These are phyloP conservation scores for Zasmidium citrigriseum DNA, from an alignment of 2,329 filamentous ascomycete species.

Conservation along the genomic window DNA sequence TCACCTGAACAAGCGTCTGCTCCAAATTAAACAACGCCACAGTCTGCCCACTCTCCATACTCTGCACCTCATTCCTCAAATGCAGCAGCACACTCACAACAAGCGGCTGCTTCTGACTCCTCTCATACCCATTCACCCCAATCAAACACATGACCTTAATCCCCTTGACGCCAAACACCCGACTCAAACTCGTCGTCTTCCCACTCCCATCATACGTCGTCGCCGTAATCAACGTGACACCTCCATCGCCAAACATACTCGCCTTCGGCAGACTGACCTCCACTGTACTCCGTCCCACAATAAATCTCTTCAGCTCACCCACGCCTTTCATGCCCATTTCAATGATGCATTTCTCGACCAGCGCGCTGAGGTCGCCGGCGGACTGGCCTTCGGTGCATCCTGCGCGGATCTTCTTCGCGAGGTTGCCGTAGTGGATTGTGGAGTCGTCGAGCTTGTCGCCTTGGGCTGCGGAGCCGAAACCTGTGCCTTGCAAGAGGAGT, in stretches of 20 bases:
- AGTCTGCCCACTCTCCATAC: constrained; percentile 20
- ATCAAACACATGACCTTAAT: constrained; percentile 68
- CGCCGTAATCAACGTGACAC: constrained; percentile 39
- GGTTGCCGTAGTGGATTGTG: constrained; percentile 73
- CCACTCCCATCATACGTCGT: constrained; percentile 28
- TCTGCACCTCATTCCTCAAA: constrained; percentile 46
- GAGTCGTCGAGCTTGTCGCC: constrained; percentile 65
- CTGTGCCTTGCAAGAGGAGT: constrained; percentile 54
- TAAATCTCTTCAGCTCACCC: constrained; percentile 18
- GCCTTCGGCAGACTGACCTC: constrained; percentile 65
- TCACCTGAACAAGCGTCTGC: constrained; percentile 61
- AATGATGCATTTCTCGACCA: constrained; percentile 20
- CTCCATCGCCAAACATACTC: constrained; percentile 59
- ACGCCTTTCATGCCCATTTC: constrained; percentile 31
- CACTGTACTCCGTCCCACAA: constrained; percentile 23
- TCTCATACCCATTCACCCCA: constrained; percentile 72
- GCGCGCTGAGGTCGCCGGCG: constrained; percentile 26
- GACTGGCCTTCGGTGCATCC: constrained; percentile 10
- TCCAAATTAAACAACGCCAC: constrained; percentile 58
- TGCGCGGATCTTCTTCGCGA: constrained; percentile 63
- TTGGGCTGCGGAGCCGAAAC: constrained; percentile 59
- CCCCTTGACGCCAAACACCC: constrained; percentile 40
- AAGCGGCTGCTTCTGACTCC: constrained; percentile 64
- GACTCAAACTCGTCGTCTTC: constrained; percentile 40
- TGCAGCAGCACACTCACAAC: constrained; percentile 63